A percentile compares a stretch with the other conserved stretches of the same genome.
Conservation (phyloP, 202 grass and related monocot species). For the Schoenoplectus tabernaemontani region DNA sequence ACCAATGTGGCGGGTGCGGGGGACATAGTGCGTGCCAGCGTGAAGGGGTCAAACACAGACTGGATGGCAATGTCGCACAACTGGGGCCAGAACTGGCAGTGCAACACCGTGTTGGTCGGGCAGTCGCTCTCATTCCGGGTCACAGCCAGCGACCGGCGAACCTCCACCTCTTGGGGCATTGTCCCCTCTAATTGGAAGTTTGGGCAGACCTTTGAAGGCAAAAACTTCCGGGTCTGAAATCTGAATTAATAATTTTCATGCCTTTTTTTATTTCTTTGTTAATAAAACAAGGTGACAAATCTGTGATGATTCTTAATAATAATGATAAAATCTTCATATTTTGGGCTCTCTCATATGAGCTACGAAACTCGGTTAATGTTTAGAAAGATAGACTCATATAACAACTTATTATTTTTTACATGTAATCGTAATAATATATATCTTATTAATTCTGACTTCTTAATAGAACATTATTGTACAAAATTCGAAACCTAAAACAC, state of each 20-base stretch:
- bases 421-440: too few species aligned
- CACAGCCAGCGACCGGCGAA: constrained; percentile 46
- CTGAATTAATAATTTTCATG: too few species aligned
- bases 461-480: too few species aligned
- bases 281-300: not conserved
- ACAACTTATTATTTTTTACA: too few species aligned
- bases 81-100: constrained; percentile 94
- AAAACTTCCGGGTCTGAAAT: constrained; percentile 57
- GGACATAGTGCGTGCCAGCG: constrained; percentile 43
- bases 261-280: not conserved
- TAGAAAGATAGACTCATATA: too few species aligned
- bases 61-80: constrained; percentile 73
- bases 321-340: not conserved
- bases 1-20: constrained; percentile 65
- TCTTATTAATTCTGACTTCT: too few species aligned
- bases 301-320: not conserved
- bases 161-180: constrained; percentile 47
- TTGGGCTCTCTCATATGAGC: not conserved
- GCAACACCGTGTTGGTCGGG: constrained; percentile 49
- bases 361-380: too few species aligned
- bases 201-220: constrained; percentile 66
- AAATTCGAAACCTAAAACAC: too few species aligned
- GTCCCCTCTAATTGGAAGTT: constrained; percentile 56
- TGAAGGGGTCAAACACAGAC: constrained; percentile 41
- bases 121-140: constrained; percentile 67